phyloP scores from a whole-genome alignment of 345 rosid species.

The Microthlaspi erraticum region DNA sequence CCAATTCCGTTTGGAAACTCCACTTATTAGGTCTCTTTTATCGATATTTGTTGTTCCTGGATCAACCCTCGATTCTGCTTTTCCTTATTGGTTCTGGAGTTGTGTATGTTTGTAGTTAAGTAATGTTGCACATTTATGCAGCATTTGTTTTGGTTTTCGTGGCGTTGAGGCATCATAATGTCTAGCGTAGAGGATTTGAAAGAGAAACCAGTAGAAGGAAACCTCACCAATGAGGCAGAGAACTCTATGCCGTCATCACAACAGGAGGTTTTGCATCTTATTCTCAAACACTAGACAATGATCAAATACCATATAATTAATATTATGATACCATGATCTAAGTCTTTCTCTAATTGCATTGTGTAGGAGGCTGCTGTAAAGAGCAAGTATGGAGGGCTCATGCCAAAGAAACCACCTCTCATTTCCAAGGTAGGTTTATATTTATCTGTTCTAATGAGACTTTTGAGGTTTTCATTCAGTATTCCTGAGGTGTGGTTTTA shows the following conservation, averaged over 20 bases:
- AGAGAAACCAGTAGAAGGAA: conserved; percentile 56
- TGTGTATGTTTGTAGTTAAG: neutral
- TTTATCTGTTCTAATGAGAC: neutral
- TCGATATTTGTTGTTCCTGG: neutral
- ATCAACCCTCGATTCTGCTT: neutral
- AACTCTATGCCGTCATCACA: conserved; percentile 61
- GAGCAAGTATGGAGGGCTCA: conserved; percentile 93
- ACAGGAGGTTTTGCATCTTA: conserved; percentile 60
- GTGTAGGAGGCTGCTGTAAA: conserved; percentile 73
- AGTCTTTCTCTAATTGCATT: conserved; percentile 26
- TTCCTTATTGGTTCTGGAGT: conserved; percentile 5
- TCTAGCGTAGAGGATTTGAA: conserved; percentile 60
- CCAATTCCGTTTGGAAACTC: neutral
- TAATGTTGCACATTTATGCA: conserved; percentile 33
- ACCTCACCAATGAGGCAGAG: conserved; percentile 48
- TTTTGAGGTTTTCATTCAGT: neutral
- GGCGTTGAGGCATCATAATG: conserved; percentile 48
- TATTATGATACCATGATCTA: neutral
- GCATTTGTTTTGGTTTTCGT: conserved; percentile 39
- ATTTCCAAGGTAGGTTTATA: conserved; percentile 75
- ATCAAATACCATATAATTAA: neutral
- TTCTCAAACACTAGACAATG: conserved; percentile 2
- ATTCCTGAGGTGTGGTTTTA: conserved; percentile 16
- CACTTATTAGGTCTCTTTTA: neutral
- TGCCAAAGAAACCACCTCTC: conserved; percentile 99